These are phyloP conservation scores for Saitoella complicata DNA, from an alignment of 805 yeast genomes.

Conservation along the genomic window DNA sequence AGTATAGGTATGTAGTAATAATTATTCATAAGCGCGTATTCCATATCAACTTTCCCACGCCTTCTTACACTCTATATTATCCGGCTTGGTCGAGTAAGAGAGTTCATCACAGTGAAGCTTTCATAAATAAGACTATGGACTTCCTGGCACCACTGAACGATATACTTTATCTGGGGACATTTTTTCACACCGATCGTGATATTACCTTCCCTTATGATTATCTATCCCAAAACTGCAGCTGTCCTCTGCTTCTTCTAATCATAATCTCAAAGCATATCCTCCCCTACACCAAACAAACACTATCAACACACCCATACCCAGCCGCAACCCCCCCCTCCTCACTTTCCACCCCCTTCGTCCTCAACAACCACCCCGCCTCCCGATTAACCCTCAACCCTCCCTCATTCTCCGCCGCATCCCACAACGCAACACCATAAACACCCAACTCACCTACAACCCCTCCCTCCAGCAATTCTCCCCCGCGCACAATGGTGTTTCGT, in stretches of 20 bases:
- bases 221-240: too few species aligned
- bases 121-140: too few species aligned
- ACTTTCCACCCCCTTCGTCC: slow-evolving; percentile 74
- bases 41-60: too few species aligned
- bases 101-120: too few species aligned
- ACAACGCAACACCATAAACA: slow-evolving; percentile 66
- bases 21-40: too few species aligned
- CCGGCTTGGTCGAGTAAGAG: too few species aligned
- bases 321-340: slow-evolving; percentile 99
- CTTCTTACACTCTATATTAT: too few species aligned
- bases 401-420: slow-evolving; percentile 42
- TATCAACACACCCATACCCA: slow-evolving; percentile 94
- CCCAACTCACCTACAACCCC: slow-evolving; percentile 84
- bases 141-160: too few species aligned
- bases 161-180: too few species aligned
- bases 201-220: too few species aligned
- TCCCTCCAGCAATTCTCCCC: slow-evolving; percentile 45
- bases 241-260: neutral
- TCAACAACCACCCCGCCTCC: slow-evolving; percentile 67
- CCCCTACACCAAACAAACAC: slow-evolving; percentile 36
- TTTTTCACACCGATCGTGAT: too few species aligned
- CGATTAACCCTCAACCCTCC: slow-evolving; percentile 36
- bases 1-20: too few species aligned
- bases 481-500: slow-evolving; percentile 54
- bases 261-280: neutral